Evolutionary conservation across 139 green algal genomes (phyloP), one percentile per base, ranked within the genome.

Genomic region (Penium margaritaceum): DNA sequence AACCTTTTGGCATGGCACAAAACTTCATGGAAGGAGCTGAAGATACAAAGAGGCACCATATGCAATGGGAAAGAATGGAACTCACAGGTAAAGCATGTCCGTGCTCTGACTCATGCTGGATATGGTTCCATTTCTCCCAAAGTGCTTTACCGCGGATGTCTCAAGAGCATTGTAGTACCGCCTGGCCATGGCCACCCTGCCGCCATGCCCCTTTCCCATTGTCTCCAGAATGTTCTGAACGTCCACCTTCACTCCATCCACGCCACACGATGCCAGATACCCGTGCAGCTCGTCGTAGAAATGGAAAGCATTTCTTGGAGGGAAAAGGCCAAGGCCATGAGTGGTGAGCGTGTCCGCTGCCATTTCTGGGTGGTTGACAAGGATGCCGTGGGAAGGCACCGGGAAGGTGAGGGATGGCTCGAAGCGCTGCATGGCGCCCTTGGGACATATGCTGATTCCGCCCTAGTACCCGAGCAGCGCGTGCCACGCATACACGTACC

Each of bases 41-140:
- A n/a, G n/a, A n/a, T n/a, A n/a, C n/a, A n/a, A n/a, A n/a, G n/a
- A n/a, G n/a, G n/a, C n/a, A 33, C 21, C 14, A 60, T n/a, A 24
- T 60, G 24, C 36, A 68, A n/a, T 27, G 30, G 30, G n/a, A 65
- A 7, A 32, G 24, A 65, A 27, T n/a, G 14, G 12, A 15, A 64
- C 65, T 55, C 32, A 81, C 76, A 17, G 67, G 86, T 93, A 93
- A 43, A 98, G 81, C 85, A 96, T 95, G 62, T 98, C 93, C 1
- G 89, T 96, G 39, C 86, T 92, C 88, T 98, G 94, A 81, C 90
- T 96, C 94, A 98, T 98, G 92, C 94, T 98, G 83, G 97, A 95
- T 81, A 98, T 97, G 74, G 83, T 79, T 71, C 92, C 84, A 81
- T 97, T 97, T 62, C 79, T 81, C 1, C 81, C 79, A 75, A 98